Evolutionary conservation across 176 grass and related monocot genomes (phyloP), one percentile per base, ranked within the genome.

Genomic region (Juncus effusus): DNA sequence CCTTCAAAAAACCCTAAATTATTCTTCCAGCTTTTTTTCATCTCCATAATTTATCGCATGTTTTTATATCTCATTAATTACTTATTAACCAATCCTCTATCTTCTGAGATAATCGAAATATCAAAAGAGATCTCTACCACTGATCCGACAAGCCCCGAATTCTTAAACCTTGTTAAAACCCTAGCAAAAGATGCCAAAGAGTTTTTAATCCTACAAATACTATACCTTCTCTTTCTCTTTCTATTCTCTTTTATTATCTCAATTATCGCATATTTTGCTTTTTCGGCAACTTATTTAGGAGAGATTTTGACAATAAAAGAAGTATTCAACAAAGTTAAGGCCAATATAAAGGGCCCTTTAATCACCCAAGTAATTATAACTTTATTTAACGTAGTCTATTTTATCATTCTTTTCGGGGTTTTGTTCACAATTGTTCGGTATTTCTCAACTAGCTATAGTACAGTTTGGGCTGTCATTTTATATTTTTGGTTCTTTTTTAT

Each of bases 341-440:
- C 63, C 6, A 69, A 59, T 13, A 59, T 69, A 3, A 79, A 79
- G 36, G 77, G 77, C 15, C 77, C 77, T 10, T 4, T 80, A 49
- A 59, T 80, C 44, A 73, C 77, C 10, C 49, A 74, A 13, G 8
- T 73, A 49, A 38, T 56, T 10, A 53, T 35, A 6, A 6, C 3
- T 6, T 41, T 80, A 1, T 64, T 65, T 3, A 2, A 5, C 52
- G 2, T 51, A 3, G 9, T 70, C 37, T 80, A 51, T 42, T 0
- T 64, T 6, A 16, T 66, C 50, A 3, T 58, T 7, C 15, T 56
- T 35, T 1, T 4, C 15, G 10, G 6, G n/a, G 44, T 47, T 2
- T 2, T 19, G n/a, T 19, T 38, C 7, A 1, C 7, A 3, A 14
- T 66, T 12, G 2, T 13, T 49, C 6, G 4, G 42, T 42, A 11